phyloP scores from a whole-genome alignment of 805 yeast genomes.

The Schwanniomyces polymorphus region DNA sequence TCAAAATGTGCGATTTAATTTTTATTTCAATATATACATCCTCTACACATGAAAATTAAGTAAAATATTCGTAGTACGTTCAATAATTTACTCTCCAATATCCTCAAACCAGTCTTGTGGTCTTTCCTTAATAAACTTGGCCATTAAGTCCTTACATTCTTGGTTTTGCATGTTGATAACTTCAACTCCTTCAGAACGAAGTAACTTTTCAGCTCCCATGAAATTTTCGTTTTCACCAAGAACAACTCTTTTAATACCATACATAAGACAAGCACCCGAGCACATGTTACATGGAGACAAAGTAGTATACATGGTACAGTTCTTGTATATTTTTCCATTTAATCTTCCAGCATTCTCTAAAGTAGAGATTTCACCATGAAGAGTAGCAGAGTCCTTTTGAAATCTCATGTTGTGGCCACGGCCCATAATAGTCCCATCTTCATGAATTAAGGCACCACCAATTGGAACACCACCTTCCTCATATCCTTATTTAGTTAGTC shows the following conservation, averaged over 20 bases:
- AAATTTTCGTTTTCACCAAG: conserved; percentile 86
- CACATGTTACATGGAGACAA: conserved; percentile 95
- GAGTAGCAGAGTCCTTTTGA: conserved; percentile 77
- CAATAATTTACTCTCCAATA: conserved; percentile 46
- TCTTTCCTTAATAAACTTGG: conserved; percentile 70
- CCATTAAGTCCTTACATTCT: conserved; percentile 72
- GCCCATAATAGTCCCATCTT: conserved; percentile 80
- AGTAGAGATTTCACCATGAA: conserved; percentile 92
- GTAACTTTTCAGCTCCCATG: conserved; percentile 78
- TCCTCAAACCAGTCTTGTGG: conserved; percentile 85
- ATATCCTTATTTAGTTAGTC: conserved; percentile 43
- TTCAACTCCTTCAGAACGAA: conserved; percentile 67
- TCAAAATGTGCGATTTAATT: not conserved
- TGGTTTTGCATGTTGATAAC: conserved; percentile 59
- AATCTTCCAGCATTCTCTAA: conserved; percentile 90
- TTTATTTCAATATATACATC: not conserved
- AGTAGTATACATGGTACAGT: conserved; percentile 89
- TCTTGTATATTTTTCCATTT: conserved; percentile 73
- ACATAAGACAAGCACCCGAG: conserved; percentile 87
- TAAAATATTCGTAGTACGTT: not conserved
- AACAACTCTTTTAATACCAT: conserved; percentile 85
- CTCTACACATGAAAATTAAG: not conserved
- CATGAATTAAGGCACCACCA: conserved; percentile 71
- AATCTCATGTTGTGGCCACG: conserved; percentile 89
- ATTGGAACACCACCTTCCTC: conserved; percentile 92